Base-by-base conservation (phyloP, 1,284 basidiomycete species). In the Tausonia pullulans region DNA sequence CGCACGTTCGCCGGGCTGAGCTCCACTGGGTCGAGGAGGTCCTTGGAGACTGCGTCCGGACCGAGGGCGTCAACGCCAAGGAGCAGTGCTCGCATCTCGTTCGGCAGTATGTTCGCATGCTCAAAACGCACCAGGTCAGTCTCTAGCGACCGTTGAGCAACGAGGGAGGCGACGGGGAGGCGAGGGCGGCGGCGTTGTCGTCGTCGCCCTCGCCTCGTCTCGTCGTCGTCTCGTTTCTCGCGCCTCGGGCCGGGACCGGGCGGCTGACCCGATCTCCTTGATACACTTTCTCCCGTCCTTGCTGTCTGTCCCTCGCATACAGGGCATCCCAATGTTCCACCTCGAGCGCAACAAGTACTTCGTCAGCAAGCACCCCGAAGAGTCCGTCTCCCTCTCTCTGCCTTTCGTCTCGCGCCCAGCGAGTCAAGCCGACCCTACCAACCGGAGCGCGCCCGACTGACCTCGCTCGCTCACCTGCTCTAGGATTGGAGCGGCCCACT, bases 71-170 rank as follows among this genome's bases (percentile, higher is more conserved):
- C 5, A 64, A 64, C 58, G 44, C 58, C 3, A 56, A 46, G 41
- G 63, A 65, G 53, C 60, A 60, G 46, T 65, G 63, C 60, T 27
- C 44, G n/a, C 58, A 55, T 16, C 48, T 65, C 55, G 63, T 57
- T 11, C 43, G 59, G 43, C 52, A 65, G 48, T 65, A 57, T n/a
- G 9, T 65, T 14, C 45, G 40, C 45, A 65, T 65, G 63, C 11
- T 61, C 44, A 60, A 53, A 13, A 57, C 63, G 9, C 63, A 63
- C 52, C 9, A 53, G 56, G 62, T 63, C 16, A 8, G 50, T 52
- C n/a, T n/a, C 10, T 10, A 10, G 44, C 51, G 8, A 4, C 1
- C 52, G 1, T 53, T 1, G 7, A 16, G 11, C 51, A 9, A 7
- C 16, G 11, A 7, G 51, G 7, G 51, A 27, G 51, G 51, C 11